phyloP scores from a whole-genome alignment of 2,329 filamentous ascomycete species.

The Calonectria henricotiae region DNA sequence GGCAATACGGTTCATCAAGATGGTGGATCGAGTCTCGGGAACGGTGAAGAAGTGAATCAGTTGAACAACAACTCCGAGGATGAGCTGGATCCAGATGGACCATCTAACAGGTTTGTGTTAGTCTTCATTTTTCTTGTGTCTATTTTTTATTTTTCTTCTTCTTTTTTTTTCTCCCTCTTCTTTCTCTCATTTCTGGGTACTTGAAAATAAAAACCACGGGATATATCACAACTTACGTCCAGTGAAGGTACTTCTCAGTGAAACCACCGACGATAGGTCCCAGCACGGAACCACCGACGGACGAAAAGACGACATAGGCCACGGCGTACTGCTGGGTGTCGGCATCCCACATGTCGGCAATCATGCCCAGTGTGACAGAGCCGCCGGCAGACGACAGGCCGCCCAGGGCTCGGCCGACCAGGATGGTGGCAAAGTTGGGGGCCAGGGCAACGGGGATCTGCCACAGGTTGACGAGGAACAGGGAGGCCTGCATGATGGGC shows the following conservation, averaged over 20 bases:
- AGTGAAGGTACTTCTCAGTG: conserved; percentile 76
- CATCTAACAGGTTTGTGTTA: conserved; percentile 57
- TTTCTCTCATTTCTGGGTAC: too few relatives aligned
- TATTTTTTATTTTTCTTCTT: not conserved
- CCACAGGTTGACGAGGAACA: conserved; percentile 85
- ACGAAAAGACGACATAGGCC: conserved; percentile 84
- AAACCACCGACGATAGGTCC: conserved; percentile 87
- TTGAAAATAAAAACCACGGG: too few relatives aligned
- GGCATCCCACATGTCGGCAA: conserved; percentile 81
- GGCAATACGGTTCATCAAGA: conserved; percentile 85
- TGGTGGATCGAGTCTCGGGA: conserved; percentile 83
- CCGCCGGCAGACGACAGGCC: conserved; percentile 81
- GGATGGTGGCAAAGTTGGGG: conserved; percentile 79
- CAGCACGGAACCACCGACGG: conserved; percentile 83
- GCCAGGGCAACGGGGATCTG: conserved; percentile 82
- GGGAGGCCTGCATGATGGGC: conserved; percentile 80
- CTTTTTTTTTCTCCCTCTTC: too few relatives aligned
- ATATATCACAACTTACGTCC: conserved; percentile 67
- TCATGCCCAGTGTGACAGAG: conserved; percentile 82
- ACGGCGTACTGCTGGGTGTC: conserved; percentile 83
- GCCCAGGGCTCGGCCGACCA: conserved; percentile 80
- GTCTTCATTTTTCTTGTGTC: not conserved
- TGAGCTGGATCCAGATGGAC: conserved; percentile 90
- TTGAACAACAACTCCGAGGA: conserved; percentile 82
- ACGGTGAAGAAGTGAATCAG: conserved; percentile 78